Conservation (phyloP, 176 grass and related monocot genomes). For the Carex kokanica region DNA sequence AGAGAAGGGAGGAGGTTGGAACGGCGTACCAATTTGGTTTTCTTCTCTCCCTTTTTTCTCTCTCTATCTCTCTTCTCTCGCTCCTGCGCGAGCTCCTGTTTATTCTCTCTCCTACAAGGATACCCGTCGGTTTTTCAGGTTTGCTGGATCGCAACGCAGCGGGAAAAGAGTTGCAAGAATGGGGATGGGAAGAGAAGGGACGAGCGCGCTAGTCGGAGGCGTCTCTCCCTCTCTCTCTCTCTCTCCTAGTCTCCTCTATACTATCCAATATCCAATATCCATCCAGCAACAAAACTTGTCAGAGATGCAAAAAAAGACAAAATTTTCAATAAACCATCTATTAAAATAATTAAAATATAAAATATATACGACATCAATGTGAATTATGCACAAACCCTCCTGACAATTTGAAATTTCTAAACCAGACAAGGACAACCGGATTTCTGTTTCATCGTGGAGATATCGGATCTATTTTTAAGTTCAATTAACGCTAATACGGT, state of each 20-base stretch:
- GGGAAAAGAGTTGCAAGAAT: not conserved
- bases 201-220: slow-evolving; percentile 39
- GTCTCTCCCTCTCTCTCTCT: not conserved
- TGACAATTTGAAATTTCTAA: not conserved
- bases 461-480: too few relatives aligned
- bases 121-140: slow-evolving; percentile 27
- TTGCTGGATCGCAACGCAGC: slow-evolving; percentile 3
- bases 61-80: slow-evolving; percentile 38
- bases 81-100: slow-evolving; percentile 9
- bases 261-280: not conserved
- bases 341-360: too few relatives aligned
- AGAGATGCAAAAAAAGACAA: not conserved
- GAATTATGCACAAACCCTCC: not conserved
- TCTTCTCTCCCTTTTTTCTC: slow-evolving; percentile 35
- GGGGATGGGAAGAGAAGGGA: slow-evolving; percentile 24
- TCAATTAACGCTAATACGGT: too few relatives aligned
- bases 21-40: slow-evolving; percentile 32
- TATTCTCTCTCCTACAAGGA: slow-evolving; percentile 20
- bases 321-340: not conserved
- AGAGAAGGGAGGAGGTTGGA: slow-evolving; percentile 24
- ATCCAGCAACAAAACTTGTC: not conserved
- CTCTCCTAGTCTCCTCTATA: too few relatives aligned
- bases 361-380: not conserved
- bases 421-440: not conserved
- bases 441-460: not conserved